Evolutionary conservation across 495 filamentous ascomycete genomes (phyloP), one percentile per base, ranked within the genome.

Genomic region (Lasiosphaeria hispida): DNA sequence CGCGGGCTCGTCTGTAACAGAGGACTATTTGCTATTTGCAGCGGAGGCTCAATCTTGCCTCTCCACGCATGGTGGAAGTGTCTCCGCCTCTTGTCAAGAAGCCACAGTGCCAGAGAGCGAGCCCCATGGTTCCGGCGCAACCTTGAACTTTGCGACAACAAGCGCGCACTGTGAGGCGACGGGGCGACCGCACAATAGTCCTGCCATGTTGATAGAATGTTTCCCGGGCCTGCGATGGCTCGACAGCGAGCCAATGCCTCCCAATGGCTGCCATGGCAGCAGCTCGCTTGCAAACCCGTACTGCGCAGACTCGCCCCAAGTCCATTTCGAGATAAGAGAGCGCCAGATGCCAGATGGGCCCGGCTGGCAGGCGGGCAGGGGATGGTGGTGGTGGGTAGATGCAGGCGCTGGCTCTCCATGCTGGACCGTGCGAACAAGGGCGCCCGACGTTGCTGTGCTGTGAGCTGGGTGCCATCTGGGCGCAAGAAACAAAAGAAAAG

Each of bases 351-450:
- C 13, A 34, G n/a, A 40, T 34, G 17, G 17, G 35, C 35, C 49
- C 5, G 19, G 19, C 17, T 38, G 49, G 54, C 50, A 15, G 49
- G 49, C 49, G 40, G 49, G 49, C 43, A 30, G 6, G 47, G 17
- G 35, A n/a, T 39, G 49, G n/a, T 38, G 40, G 37, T 44, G 57
- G 49, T 53, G 49, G 49, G 48, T 54, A 54, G 57, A 48, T 60
- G 57, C 57, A 48, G 30, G 43, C 42, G 50, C 36, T 30, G 23
- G 23, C 23, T 2, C 23, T 30, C 23, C 23, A 2, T 2, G 23
- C 13, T 40, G 50, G 45, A 47, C 55, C 57, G 57, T 60, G 57
- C 57, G 57, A 60, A 60, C 23, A 60, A 53, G 18, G 34, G 17
- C 3, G 15, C 15, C 38, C 37, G 49, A 15, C 18, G 23, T 2